Base-by-base conservation (phyloP, 495 filamentous ascomycete genomes). In the Penicillium cataractarum region DNA sequence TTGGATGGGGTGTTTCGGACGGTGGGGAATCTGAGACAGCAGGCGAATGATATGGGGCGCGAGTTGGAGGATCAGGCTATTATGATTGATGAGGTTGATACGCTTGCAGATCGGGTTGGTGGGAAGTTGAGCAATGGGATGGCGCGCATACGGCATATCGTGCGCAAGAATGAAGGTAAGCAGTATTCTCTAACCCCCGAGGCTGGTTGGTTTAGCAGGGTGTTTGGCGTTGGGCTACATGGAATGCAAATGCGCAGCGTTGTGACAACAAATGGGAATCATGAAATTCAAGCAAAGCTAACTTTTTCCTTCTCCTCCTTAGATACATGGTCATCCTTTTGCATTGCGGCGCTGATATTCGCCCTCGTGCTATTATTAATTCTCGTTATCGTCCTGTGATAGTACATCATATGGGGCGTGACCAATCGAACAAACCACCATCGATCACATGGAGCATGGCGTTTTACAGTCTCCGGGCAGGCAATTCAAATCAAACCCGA, bases 21-120 rank as follows among this genome's bases (percentile, higher is more conserved):
- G 2, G 95, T 99, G 37, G 93, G 92, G 0, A 97, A 91, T 69
- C 71, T 99, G 69, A 79, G 92, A 55, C 81, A 89, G 73, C 94
- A 97, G 81, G 96, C 96, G 17, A 87, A 95, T 77, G 89, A 90
- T 64, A 98, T 99, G 94, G 93, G 93, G 8, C 79, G 94, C 57
- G 95, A 99, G 77, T 79, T 99, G 51, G 96, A 97, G 74, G 94
- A 97, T 74, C 95, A 99, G 82, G 83, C 79, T 22, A 89, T 91
- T 70, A 79, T 92, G 77, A 80, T 99, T 52, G 88, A 92, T 57
- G 86, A 89, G 57, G 88, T 93, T 54, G 93, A 97, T 78, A 83
- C 79, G 6, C 71, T 97, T 61, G 90, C 90, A 10, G 93, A 97
- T 72, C 83, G 93, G 32, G 92, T 98, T 0, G 92, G 92, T 10